Evolutionary conservation across 2,329 filamentous ascomycete genomes (phyloP), one percentile per base, ranked within the genome.

Genomic region (Neodidymelliopsis sp.): DNA sequence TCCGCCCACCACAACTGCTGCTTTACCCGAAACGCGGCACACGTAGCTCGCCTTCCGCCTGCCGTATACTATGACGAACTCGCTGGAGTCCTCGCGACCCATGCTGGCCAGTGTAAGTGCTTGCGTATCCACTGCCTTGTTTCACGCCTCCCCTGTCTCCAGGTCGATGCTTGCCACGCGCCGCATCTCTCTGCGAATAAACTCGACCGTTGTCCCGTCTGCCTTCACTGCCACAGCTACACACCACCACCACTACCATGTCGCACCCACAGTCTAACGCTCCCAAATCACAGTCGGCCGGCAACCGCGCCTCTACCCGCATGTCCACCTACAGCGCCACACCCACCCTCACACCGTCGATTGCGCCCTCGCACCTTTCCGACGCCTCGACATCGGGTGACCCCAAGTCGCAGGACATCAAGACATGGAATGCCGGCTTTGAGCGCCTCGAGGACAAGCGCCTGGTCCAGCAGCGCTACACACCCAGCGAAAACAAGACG

Each of bases 401-500:
- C 70, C 79, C 81, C 54, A 80, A 81, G 66, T 75, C 82, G 56
- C 79, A 80, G 55, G 84, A 86, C 65, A 85, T 94, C 70, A 83
- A 87, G 72, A 84, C 89, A 60, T 91, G 94, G 73, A 88, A 89
- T 63, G 84, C 87, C 53, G 87, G 89, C 51, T 84, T 96, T 57
- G 87, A 91, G 66, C 89, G 91, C 67, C 89, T 97, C 77, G 90
- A 95, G 74, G 94, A 96, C 80, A 91, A 90, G 75, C 89, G 88
- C 37, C 85, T 96, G 20, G 79, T 84, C 62, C 84, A 88, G 65
- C 92, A 97, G 78, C 88, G 92, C 62, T 92, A 92, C 67, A 80
- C 85, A 47, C 84, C 92, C 56, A 88, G 81, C 70, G 84, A 88
- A 56, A 86, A 93, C 74, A 95, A 96, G 81, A 84, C 82, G 15